Evolutionary conservation across 1,139 yeast species (phyloP).

Genomic region (Debaryomyces coudertii): DNA sequence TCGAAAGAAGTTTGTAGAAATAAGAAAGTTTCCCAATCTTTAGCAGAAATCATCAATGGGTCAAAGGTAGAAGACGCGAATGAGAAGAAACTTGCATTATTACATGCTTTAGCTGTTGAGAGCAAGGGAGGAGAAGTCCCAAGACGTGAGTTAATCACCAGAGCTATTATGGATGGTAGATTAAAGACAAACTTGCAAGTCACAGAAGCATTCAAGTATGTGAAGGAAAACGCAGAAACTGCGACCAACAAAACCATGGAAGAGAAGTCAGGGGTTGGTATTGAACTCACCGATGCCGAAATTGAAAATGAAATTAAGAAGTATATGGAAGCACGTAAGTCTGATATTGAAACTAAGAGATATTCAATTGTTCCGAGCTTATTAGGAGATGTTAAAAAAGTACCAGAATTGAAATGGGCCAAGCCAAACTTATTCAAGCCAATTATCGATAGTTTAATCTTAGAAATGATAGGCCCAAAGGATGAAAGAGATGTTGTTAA

Average conservation of each 20-base stretch:
- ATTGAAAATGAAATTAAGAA: slow-evolving; percentile 59
- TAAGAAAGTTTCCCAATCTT: slow-evolving; percentile 75
- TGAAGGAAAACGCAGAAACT: slow-evolving; percentile 51
- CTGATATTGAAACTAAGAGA: slow-evolving; percentile 66
- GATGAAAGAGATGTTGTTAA: slow-evolving; percentile 90
- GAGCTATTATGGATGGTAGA: slow-evolving; percentile 65
- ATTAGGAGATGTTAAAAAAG: slow-evolving; percentile 72
- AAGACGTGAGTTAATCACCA: slow-evolving; percentile 54
- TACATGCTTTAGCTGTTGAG: slow-evolving; percentile 77
- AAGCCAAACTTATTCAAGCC: slow-evolving; percentile 86
- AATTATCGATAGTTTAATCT: slow-evolving; percentile 72
- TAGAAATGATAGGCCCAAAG: slow-evolving; percentile 83
- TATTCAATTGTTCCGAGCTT: slow-evolving; percentile 76
- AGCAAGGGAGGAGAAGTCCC: slow-evolving; percentile 50
- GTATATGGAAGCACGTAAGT: slow-evolving; percentile 61
- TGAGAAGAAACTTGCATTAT: slow-evolving; percentile 59
- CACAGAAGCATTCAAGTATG: slow-evolving; percentile 77
- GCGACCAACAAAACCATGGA: slow-evolving; percentile 52
- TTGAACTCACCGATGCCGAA: slow-evolving; percentile 66
- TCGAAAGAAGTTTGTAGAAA: slow-evolving; percentile 78
- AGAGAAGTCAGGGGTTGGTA: slow-evolving; percentile 77
- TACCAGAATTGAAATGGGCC: slow-evolving; percentile 89
- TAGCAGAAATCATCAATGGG: slow-evolving; percentile 59
- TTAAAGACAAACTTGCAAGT: slow-evolving; percentile 73
- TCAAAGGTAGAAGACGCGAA: slow-evolving; percentile 28